phyloP scores from a whole-genome alignment of 2,329 filamentous ascomycete species.

The Cyclaneusma minus region DNA sequence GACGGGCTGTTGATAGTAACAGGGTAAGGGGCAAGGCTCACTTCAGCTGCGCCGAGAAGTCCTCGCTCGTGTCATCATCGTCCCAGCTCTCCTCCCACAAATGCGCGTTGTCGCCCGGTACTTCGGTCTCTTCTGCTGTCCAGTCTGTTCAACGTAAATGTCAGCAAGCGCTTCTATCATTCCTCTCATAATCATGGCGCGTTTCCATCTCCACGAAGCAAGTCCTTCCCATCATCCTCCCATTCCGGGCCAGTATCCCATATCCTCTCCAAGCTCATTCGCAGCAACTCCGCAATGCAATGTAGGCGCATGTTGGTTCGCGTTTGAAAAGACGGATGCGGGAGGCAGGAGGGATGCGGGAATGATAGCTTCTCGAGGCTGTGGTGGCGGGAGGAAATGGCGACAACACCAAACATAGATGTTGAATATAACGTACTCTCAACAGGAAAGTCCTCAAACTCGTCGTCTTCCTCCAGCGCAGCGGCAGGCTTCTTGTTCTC shows the following conservation, averaged over 20 bases:
- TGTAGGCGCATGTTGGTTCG: no score
- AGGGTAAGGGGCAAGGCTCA: constrained; percentile 28
- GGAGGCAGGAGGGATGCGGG: no score
- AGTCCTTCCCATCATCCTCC: neutral
- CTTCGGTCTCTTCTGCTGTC: constrained; percentile 81
- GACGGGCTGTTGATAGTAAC: constrained; percentile 11
- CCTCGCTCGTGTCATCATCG: constrained; percentile 91
- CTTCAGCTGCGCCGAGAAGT: constrained; percentile 92
- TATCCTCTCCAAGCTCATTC: neutral
- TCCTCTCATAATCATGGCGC: neutral
- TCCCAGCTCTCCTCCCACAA: constrained; percentile 99
- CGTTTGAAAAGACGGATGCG: no score
- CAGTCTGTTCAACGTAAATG: constrained; percentile 47
- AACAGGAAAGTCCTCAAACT: constrained; percentile 97
- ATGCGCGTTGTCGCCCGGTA: constrained; percentile 61
- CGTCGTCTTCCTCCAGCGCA: constrained; percentile 88
- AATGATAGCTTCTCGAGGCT: no score
- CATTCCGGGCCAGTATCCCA: neutral
- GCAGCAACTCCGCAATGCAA: constrained; percentile 1
- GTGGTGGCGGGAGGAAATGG: no score
- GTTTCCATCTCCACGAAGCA: neutral
- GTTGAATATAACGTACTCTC: constrained; percentile 80
- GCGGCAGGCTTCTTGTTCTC: constrained; percentile 28
- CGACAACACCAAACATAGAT: no score
- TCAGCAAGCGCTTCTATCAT: constrained; percentile 1